A percentile compares a stretch with the other conserved stretches of the same genome.
These are phyloP conservation scores for Microbotryomycetes sp. DNA, from an alignment of 1,284 basidiomycete genomes.

Conservation along the genomic window DNA sequence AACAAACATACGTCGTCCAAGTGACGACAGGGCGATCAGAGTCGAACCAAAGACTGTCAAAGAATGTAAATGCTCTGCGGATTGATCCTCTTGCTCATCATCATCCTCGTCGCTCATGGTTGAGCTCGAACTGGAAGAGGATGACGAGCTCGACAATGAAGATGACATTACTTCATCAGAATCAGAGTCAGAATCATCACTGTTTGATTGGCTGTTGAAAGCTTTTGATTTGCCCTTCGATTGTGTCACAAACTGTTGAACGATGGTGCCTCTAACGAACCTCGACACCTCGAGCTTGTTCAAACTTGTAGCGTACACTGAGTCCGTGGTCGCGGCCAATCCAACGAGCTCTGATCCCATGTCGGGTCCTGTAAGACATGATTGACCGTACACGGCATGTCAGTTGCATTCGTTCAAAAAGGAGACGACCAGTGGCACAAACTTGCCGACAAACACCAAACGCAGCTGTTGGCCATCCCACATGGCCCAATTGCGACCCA, in stretches of 20 bases:
- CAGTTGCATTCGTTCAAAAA: not conserved
- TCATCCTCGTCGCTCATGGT: not conserved
- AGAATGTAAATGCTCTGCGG: constrained; percentile 44
- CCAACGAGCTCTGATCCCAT: constrained; percentile 64
- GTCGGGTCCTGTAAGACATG: constrained; percentile 61
- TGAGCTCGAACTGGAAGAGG: not conserved
- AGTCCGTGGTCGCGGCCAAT: constrained; percentile 76
- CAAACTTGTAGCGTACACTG: constrained; percentile 71
- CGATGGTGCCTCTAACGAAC: constrained; percentile 6
- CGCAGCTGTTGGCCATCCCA: constrained; percentile 95
- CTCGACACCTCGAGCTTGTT: constrained; percentile 70
- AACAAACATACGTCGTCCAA: constrained; percentile 68
- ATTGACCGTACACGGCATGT: no score
- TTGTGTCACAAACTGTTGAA: not conserved
- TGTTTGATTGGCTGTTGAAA: not conserved
- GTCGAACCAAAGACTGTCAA: constrained; percentile 67
- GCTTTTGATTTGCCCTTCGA: not conserved
- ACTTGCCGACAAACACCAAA: constrained; percentile 83
- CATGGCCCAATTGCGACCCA: constrained; percentile 87
- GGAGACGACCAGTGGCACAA: constrained; percentile 1
- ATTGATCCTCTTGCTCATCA: not conserved
- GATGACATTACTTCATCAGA: no score
- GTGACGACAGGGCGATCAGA: constrained; percentile 63
- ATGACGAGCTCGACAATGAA: no score
- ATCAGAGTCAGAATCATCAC: not conserved